Evolutionary conservation across 139 green algal genomes (phyloP).

Genomic region (Nannochloris sp.): DNA sequence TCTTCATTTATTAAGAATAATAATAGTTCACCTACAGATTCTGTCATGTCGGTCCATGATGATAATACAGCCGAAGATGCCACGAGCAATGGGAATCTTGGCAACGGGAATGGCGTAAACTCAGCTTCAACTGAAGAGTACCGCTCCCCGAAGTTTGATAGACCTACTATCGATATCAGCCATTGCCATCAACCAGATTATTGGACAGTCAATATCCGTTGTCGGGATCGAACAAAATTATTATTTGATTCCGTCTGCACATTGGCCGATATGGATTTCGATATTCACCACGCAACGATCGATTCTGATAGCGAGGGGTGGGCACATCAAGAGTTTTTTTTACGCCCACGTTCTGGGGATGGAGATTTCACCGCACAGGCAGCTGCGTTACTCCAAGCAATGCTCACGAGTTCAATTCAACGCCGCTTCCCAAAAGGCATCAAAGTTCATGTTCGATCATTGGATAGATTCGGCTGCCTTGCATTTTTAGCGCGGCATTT

Average conservation of each 20-base stretch:
- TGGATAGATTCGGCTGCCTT: constrained; percentile 43
- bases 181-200: constrained; percentile 58
- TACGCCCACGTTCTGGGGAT: constrained; percentile 17
- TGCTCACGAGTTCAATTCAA: constrained; percentile 70
- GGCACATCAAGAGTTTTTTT: constrained; percentile 66
- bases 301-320: constrained; percentile 36
- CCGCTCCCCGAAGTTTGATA: constrained; percentile 40
- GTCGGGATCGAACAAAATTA: constrained; percentile 85
- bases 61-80: background rate
- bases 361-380: constrained; percentile 27
- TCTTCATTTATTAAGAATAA: background rate
- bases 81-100: background rate
- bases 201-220: constrained; percentile 80
- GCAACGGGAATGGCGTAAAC: background rate
- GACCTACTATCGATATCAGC: constrained; percentile 54
- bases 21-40: too few relatives aligned
- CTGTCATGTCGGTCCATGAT: background rate
- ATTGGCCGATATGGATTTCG: constrained; percentile 86
- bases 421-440: constrained; percentile 33
- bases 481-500: constrained; percentile 32
- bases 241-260: constrained; percentile 77
- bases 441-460: constrained; percentile 60
- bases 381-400: constrained; percentile 56
- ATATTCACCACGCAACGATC: constrained; percentile 91
- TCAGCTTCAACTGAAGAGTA: background rate